Conservation (phyloP, 1,284 basidiomycete species). For the Anthracocystis walkeri region DNA sequence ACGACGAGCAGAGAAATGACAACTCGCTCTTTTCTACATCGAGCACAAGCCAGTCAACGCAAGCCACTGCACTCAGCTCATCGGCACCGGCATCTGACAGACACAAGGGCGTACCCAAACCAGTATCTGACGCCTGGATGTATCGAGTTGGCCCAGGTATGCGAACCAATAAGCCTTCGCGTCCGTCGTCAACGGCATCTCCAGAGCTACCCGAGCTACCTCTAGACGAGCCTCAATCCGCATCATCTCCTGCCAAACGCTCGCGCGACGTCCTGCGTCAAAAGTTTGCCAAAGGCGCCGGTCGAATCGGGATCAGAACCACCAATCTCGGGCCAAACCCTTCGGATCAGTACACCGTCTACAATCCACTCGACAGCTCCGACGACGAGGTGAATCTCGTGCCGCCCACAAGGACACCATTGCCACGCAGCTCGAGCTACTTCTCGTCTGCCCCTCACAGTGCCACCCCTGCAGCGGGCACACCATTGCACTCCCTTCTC, state of each 20-base stretch:
- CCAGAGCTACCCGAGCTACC: conserved; percentile 17
- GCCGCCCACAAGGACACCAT: conserved; percentile 27
- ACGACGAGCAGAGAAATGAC: neutral
- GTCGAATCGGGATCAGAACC: conserved; percentile 55
- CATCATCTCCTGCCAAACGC: conserved; percentile 34
- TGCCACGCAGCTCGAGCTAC: conserved; percentile 46
- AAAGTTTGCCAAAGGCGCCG: conserved; percentile 58
- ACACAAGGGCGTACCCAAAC: conserved; percentile 54
- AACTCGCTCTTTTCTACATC: neutral
- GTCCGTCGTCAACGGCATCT: conserved; percentile 7
- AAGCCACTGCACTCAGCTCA: conserved; percentile 12
- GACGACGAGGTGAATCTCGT: conserved; percentile 31
- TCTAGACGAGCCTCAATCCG: conserved; percentile 11
- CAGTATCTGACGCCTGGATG: conserved; percentile 56
- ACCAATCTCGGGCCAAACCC: conserved; percentile 30
- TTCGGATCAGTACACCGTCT: conserved; percentile 30
- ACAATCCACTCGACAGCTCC: conserved; percentile 47
- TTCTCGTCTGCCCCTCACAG: conserved; percentile 35
- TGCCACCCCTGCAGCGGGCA: conserved; percentile 16
- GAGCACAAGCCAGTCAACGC: neutral
- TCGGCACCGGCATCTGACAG: conserved; percentile 28
- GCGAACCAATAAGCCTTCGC: conserved; percentile 34
- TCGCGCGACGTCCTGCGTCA: conserved; percentile 48
- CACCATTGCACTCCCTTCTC: conserved; percentile 28
- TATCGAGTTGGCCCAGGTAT: conserved; percentile 65